These are phyloP conservation scores for Kewa caespitosa DNA, from an alignment of 179 eudicot species.

Conservation along the genomic window DNA sequence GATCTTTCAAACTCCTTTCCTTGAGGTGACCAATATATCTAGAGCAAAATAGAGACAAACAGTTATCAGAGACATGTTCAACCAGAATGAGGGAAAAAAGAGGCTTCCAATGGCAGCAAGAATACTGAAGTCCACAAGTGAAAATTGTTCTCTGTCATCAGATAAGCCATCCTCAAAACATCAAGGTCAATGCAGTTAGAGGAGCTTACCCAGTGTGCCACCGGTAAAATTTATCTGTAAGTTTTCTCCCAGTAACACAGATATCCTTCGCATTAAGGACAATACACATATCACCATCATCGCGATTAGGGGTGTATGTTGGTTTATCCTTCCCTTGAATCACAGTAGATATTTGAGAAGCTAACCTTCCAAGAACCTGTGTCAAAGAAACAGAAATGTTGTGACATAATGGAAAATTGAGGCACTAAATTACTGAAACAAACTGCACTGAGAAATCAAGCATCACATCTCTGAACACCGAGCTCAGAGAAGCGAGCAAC, in stretches of 20 bases:
- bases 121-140: not conserved
- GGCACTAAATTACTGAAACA: slow-evolving; percentile 3
- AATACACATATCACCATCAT: slow-evolving; percentile 96
- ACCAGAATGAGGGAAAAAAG: not conserved
- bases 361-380: slow-evolving; percentile 92
- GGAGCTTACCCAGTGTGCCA: slow-evolving; percentile 91
- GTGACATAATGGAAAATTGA: slow-evolving; percentile 5
- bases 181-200: not conserved
- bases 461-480: not conserved
- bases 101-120: not conserved
- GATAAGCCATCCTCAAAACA: not conserved
- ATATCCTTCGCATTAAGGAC: slow-evolving; percentile 92
- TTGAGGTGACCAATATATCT: slow-evolving; percentile 87
- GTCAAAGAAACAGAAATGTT: slow-evolving; percentile 12
- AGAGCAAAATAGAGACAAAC: slow-evolving; percentile 15
- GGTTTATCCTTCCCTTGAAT: slow-evolving; percentile 98
- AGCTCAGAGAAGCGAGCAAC: too few species aligned
- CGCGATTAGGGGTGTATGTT: slow-evolving; percentile 81
- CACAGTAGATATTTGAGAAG: slow-evolving; percentile 86
- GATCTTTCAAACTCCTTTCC: slow-evolving; percentile 91
- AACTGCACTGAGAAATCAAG: not conserved
- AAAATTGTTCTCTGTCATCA: not conserved
- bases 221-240: slow-evolving; percentile 74
- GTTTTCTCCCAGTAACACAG: slow-evolving; percentile 88
- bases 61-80: not conserved